Percentiles rank a stretch among this genome's conserved stretches.
Evolutionary conservation across 73 alveolate genomes (phyloP).

Genomic region (Paramecium caudatum): DNA sequence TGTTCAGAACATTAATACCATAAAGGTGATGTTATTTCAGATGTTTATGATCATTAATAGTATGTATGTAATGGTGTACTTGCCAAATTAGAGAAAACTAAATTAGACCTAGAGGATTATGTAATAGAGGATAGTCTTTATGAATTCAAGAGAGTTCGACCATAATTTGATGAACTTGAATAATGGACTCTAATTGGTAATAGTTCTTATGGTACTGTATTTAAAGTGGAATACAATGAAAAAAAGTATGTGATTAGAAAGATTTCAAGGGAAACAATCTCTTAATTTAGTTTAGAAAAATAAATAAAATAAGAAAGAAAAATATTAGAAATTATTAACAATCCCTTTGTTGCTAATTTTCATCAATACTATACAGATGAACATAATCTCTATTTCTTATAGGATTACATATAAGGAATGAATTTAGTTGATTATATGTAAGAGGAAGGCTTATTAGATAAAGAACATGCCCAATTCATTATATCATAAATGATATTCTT

Average conservation of each 20-base stretch:
- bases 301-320: slow-evolving; percentile 20
- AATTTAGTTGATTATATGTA: not conserved
- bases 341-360: slow-evolving; percentile 53
- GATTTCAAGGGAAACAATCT: not conserved
- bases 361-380: not conserved
- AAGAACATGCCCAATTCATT: not conserved
- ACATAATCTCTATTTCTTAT: not conserved
- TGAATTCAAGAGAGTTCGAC: not conserved
- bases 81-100: not conserved
- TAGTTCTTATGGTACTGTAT: slow-evolving; percentile 25
- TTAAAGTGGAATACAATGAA: slow-evolving; percentile 28
- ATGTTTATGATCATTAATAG: not conserved
- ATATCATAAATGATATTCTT: slow-evolving; percentile 28
- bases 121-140: not conserved
- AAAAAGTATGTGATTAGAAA: not conserved
- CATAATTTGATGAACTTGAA: not conserved
- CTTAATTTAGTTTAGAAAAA: slow-evolving; percentile 25
- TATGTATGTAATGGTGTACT: slow-evolving; percentile 7
- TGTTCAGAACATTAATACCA: not conserved
- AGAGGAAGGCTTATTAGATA: slow-evolving; percentile 20
- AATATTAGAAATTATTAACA: slow-evolving; percentile 42
- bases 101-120: not conserved
- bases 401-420: slow-evolving; percentile 9
- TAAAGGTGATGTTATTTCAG: not conserved
- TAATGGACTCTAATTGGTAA: not conserved